phyloP scores from a whole-genome alignment of 345 rosid genomes.

The Eucalyptus curtisii region DNA sequence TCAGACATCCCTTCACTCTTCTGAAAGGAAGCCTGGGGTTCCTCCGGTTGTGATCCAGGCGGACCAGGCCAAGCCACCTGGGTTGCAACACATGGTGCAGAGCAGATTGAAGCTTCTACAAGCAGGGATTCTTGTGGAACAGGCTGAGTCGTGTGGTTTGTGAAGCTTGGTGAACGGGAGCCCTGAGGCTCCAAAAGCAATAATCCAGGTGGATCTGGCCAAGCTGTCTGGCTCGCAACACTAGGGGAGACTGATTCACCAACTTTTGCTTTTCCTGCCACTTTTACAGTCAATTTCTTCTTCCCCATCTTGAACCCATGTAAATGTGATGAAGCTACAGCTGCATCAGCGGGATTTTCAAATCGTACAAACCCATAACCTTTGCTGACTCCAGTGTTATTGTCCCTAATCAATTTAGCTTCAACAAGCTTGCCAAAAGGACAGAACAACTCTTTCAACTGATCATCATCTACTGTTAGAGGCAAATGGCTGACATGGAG shows the following conservation, averaged over 20 bases:
- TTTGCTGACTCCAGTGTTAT: neutral
- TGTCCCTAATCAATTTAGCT: neutral
- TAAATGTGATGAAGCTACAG: slow-evolving; percentile 1
- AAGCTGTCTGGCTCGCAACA: neutral
- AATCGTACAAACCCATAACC: neutral
- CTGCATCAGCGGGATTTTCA: neutral
- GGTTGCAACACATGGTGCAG: neutral
- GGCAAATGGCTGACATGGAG: neutral
- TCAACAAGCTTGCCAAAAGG: neutral
- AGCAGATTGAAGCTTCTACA: neutral
- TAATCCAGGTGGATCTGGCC: neutral
- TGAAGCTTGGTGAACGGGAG: neutral
- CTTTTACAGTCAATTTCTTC: neutral
- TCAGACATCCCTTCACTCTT: neutral
- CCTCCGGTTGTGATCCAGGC: neutral
- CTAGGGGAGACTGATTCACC: neutral
- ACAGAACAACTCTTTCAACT: neutral
- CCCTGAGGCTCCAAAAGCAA: neutral
- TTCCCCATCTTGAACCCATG: slow-evolving; percentile 8
- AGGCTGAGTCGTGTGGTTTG: neutral
- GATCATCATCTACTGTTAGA: neutral
- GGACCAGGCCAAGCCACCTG: neutral
- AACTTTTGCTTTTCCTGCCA: neutral
- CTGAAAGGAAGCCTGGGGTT: neutral
- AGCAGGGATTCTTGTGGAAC: neutral